Conservation (phyloP, 129 eudicot genomes). For the Pittosporum tobira region DNA sequence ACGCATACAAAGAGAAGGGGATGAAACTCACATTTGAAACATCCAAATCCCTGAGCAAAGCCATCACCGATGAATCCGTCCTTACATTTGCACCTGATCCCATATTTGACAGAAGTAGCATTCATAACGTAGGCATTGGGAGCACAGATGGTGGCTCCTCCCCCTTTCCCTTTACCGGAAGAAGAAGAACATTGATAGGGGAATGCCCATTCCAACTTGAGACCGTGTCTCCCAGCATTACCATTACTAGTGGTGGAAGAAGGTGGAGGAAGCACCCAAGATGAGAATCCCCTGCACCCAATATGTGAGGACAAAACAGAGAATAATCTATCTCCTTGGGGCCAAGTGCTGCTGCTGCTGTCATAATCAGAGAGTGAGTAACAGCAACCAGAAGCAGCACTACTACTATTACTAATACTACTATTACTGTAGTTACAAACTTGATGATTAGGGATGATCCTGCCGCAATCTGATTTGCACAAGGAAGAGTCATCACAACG, state of each 20-base stretch:
- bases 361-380: constrained; percentile 54
- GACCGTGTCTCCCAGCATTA: constrained; percentile 36
- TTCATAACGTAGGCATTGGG: constrained; percentile 42
- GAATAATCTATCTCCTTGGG: constrained; percentile 42
- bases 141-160: constrained; percentile 27
- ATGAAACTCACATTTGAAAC: constrained; percentile 59
- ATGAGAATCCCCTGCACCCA: constrained; percentile 80
- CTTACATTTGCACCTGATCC: constrained; percentile 61
- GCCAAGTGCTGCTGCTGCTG: constrained; percentile 64
- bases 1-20: too few species aligned
- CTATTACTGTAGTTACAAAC: constrained; percentile 27
- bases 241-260: neutral
- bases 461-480: constrained; percentile 53
- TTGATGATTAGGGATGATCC: constrained; percentile 15
- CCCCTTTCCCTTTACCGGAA: neutral
- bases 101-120: constrained; percentile 42
- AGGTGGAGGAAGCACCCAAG: constrained; percentile 41
- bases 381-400: constrained; percentile 51
- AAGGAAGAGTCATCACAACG: constrained; percentile 82
- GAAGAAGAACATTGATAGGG: constrained; percentile 21
- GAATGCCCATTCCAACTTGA: constrained; percentile 82
- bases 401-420: constrained; percentile 28
- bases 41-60: constrained; percentile 55
- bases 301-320: constrained; percentile 42
- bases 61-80: constrained; percentile 77